phyloP scores from a whole-genome alignment of 192 early-diverging fungal genomes.

The Endogone sp. region DNA sequence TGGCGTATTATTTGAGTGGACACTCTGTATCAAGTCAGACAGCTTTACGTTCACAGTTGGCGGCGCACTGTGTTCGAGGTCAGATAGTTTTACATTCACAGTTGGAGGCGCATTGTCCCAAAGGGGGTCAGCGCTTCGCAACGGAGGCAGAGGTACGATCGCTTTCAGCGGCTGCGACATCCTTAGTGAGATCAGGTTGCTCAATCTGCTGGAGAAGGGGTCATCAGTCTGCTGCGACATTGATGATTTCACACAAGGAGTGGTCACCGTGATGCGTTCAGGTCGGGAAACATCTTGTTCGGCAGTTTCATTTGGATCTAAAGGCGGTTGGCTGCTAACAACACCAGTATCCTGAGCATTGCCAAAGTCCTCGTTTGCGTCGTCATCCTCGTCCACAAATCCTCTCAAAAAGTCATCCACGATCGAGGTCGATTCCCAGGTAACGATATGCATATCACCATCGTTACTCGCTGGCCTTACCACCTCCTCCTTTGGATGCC shows the following conservation, averaged over 20 bases:
- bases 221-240: no score
- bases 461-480: background rate
- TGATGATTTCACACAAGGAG: background rate
- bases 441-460: background rate
- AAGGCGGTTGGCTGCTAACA: background rate
- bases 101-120: no score
- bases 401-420: background rate
- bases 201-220: no score
- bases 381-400: background rate
- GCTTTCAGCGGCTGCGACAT: background rate
- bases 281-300: background rate
- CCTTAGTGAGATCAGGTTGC: background rate
- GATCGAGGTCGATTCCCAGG: background rate
- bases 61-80: background rate
- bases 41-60: background rate
- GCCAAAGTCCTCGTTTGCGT: background rate
- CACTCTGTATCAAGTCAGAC: no score
- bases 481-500: background rate
- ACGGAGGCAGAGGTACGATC: background rate
- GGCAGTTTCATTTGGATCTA: background rate
- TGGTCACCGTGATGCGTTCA: background rate
- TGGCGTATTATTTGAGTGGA: no score
- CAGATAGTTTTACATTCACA: no score
- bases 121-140: no score
- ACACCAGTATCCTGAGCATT: background rate